These are phyloP conservation scores for Saitozyma podzolica DNA, from an alignment of 768 basidiomycete genomes.

Conservation along the genomic window DNA sequence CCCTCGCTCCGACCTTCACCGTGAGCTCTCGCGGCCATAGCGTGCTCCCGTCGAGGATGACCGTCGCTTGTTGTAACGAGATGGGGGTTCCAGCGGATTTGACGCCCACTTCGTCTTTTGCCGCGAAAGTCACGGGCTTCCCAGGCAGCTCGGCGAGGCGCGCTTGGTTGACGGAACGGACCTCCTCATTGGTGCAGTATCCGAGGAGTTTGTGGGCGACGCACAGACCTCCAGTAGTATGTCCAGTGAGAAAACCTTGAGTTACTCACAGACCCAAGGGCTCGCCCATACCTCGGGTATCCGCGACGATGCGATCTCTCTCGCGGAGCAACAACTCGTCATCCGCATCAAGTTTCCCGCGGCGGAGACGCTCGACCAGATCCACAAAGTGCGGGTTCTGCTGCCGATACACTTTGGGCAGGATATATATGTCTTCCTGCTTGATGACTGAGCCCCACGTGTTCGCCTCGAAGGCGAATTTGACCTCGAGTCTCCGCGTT, in stretches of 20 bases:
- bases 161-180: conserved; percentile 24
- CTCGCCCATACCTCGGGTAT: conserved; percentile 66
- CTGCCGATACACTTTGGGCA: conserved; percentile 51
- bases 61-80: conserved; percentile 16
- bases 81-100: conserved; percentile 19
- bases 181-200: conserved; percentile 13
- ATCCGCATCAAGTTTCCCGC: conserved; percentile 56
- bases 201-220: background rate
- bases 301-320: conserved; percentile 67
- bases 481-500: background rate
- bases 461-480: conserved; percentile 43
- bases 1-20: conserved; percentile 39
- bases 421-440: conserved; percentile 30
- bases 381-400: conserved; percentile 43
- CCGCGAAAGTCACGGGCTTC: conserved; percentile 6
- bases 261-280: conserved; percentile 77
- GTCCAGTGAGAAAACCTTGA: no score
- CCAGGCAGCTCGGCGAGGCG: conserved; percentile 19
- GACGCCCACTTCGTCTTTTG: conserved; percentile 27
- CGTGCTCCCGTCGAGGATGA: conserved; percentile 26
- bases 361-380: conserved; percentile 49
- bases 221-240: conserved; percentile 9
- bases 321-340: conserved; percentile 70
- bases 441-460: conserved; percentile 41
- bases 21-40: conserved; percentile 24